These are phyloP conservation scores for Sporormia fimetaria DNA, from an alignment of 495 filamentous ascomycete genomes.

Conservation along the genomic window DNA sequence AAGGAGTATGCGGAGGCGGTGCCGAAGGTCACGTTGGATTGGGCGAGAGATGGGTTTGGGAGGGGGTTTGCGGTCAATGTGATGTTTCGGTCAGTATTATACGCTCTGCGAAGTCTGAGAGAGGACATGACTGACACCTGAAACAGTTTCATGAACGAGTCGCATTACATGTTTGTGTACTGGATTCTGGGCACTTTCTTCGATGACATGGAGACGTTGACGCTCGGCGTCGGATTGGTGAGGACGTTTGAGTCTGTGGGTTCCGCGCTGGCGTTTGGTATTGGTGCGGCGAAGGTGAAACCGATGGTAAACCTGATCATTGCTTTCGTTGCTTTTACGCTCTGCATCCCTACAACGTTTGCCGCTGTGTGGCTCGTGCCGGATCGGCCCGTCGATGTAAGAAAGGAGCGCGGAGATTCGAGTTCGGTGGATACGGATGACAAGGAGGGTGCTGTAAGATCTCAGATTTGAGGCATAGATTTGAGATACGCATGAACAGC, in stretches of 20 bases:
- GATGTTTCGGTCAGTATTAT: conserved; percentile 27
- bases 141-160: conserved; percentile 36
- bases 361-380: conserved; percentile 33
- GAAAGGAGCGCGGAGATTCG: too few relatives aligned
- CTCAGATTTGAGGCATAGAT: too few relatives aligned
- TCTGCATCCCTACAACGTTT: conserved; percentile 34
- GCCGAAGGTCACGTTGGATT: conserved; percentile 32
- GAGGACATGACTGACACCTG: too few relatives aligned
- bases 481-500: too few relatives aligned
- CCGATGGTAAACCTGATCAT: conserved; percentile 38
- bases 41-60: conserved; percentile 33
- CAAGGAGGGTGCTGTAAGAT: too few relatives aligned
- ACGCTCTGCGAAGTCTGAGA: background rate
- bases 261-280: conserved; percentile 39
- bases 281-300: conserved; percentile 35
- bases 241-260: conserved; percentile 42
- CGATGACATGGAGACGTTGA: conserved; percentile 38
- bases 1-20: conserved; percentile 26
- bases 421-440: too few relatives aligned
- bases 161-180: conserved; percentile 39
- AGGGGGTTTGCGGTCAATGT: conserved; percentile 35
- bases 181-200: conserved; percentile 43
- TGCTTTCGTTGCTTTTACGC: conserved; percentile 35
- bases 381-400: conserved; percentile 25
- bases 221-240: conserved; percentile 39